Evolutionary conservation across 129 eudicot species (phyloP), one percentile per base, ranked within the genome.

Genomic region (Helianthus tuberosus): DNA sequence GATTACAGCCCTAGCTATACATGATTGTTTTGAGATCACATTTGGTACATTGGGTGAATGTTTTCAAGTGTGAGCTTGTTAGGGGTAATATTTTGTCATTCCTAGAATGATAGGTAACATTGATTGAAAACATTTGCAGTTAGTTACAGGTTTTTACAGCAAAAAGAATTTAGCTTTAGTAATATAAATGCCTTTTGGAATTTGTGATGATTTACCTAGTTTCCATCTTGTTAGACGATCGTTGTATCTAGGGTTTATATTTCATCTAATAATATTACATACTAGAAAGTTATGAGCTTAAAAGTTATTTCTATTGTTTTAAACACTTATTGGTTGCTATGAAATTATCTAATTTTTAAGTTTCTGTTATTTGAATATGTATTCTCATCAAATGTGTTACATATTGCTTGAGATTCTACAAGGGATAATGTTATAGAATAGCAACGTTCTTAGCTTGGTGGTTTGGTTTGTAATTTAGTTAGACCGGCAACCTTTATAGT

Each of bases 111-210:
- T 27, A 27, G 32, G 32, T 27, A 27, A 27, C 32, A 27, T 27
- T 27, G 32, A 27, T 27, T 27, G 32, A 27, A 27, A 1, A 6
- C 8, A 1, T 43, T 43, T 43, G 11, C 11, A 6, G 47, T 43
- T 14, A 23, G 63, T 27, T 60, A 32, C 9, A 61, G 35, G 66
- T n/a, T 35, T 32, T 61, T 14, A 62, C 23, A 62, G 67, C 67
- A 13, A 32, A 36, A 35, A 13, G 23, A 13, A 35, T 13, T n/a
- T n/a, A n/a, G 11, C 5, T n/a, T 35, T 14, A 36, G 44, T 35
- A 11, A 59, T 36, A 20, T 13, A 14, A 62, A 62, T 32, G 46
- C 11, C 3, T 35, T 35, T 6, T 35, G 7, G 67, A 14, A 14
- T 13, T 39, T 36, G 27, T 8, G 48, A 2, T 63, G 68, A 38